Percentiles rank a stretch among this genome's conserved stretches.
Conservation (phyloP, 345 rosid species). For the Acer negundo region DNA sequence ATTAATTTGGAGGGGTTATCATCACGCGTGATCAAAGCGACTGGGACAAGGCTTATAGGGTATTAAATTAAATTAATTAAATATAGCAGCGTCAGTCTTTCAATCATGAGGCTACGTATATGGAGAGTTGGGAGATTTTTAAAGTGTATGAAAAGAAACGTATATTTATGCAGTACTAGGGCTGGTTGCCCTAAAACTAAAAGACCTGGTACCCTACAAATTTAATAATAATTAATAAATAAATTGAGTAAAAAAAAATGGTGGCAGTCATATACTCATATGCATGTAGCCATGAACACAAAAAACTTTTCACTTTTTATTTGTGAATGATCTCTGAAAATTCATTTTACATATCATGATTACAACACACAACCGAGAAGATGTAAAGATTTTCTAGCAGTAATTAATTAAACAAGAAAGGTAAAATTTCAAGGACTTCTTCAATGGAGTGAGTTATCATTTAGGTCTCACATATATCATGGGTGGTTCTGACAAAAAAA, state of each 20-base stretch:
- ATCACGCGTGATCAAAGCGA: neutral
- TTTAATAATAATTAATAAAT: neutral
- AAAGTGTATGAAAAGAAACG: neutral
- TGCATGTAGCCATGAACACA: conserved; percentile 35
- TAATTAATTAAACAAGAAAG: neutral
- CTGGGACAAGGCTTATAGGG: neutral
- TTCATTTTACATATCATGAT: neutral
- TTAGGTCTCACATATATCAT: conserved; percentile 11
- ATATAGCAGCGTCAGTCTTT: conserved; percentile 26
- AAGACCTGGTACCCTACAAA: conserved; percentile 16
- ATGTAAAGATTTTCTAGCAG: neutral
- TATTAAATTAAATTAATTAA: neutral
- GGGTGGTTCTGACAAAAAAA: conserved; percentile 8
- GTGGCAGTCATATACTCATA: conserved; percentile 17
- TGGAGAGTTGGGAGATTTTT: neutral
- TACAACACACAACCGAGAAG: neutral
- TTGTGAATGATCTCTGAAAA: neutral
- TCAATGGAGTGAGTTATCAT: conserved; percentile 16
- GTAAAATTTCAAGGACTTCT: neutral
- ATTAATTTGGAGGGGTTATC: neutral
- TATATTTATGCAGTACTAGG: conserved; percentile 17
- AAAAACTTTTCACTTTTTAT: conserved; percentile 5
- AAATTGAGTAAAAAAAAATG: neutral
- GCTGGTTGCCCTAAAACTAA: conserved; percentile 10
- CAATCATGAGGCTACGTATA: conserved; percentile 44